A percentile compares a stretch with the other conserved stretches of the same genome.
Evolutionary conservation across 176 grass and related monocot species (phyloP).

Genomic region (Eleusine coracana): DNA sequence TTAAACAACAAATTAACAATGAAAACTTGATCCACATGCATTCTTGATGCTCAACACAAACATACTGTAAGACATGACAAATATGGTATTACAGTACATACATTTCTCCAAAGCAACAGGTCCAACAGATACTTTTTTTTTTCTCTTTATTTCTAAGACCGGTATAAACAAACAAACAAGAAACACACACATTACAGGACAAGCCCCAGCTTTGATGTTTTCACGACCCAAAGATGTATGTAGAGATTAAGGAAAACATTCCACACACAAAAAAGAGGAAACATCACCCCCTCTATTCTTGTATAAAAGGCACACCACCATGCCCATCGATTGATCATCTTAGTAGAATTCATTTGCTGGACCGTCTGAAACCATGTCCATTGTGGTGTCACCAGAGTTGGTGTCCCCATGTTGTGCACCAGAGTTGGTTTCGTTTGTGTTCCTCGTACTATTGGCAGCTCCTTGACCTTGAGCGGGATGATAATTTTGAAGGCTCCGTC

Average conservation of each 20-base stretch:
- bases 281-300: background rate
- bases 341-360: background rate
- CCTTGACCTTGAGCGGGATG: constrained; percentile 42
- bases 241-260: background rate
- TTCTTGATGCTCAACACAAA: too few species aligned
- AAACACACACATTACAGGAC: background rate
- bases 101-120: too few species aligned
- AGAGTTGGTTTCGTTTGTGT: constrained; percentile 17
- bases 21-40: too few species aligned
- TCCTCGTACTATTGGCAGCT: constrained; percentile 31
- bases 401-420: constrained; percentile 23
- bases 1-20: too few species aligned
- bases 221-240: background rate
- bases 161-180: background rate
- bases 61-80: too few species aligned
- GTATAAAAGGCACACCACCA: too few species aligned
- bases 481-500: constrained; percentile 46
- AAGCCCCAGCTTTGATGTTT: background rate
- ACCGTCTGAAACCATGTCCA: constrained; percentile 58
- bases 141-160: background rate
- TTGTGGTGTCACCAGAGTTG: constrained; percentile 49
- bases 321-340: background rate
- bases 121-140: background rate
- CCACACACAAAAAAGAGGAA: background rate
- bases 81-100: too few species aligned